Evolutionary conservation across 2,329 filamentous ascomycete genomes (phyloP).

Genomic region (Fusarium palustre): DNA sequence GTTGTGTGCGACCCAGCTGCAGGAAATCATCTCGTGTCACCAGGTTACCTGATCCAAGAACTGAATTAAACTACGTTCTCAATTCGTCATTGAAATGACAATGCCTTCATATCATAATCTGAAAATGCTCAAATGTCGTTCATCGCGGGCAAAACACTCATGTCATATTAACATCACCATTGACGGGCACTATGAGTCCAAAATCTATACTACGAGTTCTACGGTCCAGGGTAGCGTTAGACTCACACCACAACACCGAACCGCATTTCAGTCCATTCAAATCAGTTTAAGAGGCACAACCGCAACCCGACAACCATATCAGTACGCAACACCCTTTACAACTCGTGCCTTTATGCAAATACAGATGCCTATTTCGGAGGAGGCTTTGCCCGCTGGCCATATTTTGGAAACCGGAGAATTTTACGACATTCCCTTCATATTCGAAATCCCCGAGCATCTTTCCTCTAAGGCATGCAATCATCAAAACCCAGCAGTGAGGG

Average conservation of each 20-base stretch:
- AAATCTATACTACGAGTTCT: neutral
- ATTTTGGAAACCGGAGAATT: neutral
- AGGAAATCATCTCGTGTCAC: no score
- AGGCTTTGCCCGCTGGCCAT: neutral
- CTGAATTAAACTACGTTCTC: no score
- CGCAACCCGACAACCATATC: slow-evolving; percentile 1
- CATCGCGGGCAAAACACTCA: neutral
- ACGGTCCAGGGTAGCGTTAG: neutral
- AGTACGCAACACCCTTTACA: slow-evolving; percentile 1
- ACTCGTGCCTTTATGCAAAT: neutral
- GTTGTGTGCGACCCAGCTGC: no score
- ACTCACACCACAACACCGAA: neutral
- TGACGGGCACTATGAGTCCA: neutral
- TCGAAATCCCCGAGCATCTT: neutral
- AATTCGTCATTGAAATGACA: no score
- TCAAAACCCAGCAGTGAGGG: neutral
- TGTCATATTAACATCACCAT: neutral
- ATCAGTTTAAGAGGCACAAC: slow-evolving; percentile 1
- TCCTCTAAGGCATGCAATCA: neutral
- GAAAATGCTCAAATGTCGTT: neutral
- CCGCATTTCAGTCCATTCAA: neutral
- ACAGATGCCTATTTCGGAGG: neutral
- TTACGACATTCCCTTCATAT: neutral
- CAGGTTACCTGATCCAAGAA: no score
- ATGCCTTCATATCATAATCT: no score